These are phyloP conservation scores for Betula pendula DNA, from an alignment of 306 rosid species.

Conservation along the genomic window DNA sequence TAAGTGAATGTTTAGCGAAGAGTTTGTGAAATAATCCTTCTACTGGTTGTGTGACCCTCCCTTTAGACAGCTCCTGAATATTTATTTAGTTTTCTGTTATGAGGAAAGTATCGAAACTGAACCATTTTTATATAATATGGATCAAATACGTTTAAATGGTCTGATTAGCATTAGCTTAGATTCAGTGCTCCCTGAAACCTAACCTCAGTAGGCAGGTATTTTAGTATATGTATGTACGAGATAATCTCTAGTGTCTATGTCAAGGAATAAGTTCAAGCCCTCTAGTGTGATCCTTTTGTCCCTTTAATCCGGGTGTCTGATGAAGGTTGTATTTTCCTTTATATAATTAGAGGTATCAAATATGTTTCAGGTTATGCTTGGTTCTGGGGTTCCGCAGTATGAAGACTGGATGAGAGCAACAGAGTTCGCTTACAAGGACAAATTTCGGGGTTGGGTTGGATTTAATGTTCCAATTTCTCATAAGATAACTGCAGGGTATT, in stretches of 20 bases:
- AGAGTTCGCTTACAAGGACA: constrained; percentile 57
- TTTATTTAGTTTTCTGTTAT: neutral
- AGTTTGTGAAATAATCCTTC: constrained; percentile 4
- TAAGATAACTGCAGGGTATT: constrained; percentile 85
- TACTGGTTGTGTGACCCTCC: neutral
- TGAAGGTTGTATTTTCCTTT: constrained; percentile 7
- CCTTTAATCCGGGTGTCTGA: neutral
- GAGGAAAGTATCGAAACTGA: neutral
- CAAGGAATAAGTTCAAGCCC: neutral
- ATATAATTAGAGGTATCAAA: neutral
- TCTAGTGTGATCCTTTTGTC: constrained; percentile 12
- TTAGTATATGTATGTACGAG: neutral
- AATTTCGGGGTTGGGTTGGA: constrained; percentile 94
- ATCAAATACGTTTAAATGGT: neutral
- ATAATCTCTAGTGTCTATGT: neutral
- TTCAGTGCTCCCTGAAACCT: neutral
- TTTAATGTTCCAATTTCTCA: constrained; percentile 86
- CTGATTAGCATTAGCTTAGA: neutral
- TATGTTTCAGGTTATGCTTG: constrained; percentile 79
- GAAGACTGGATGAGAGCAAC: constrained; percentile 92
- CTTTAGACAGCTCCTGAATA: neutral
- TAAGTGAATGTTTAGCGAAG: constrained; percentile 44
- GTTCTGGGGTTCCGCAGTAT: constrained; percentile 61
- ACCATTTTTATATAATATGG: neutral
- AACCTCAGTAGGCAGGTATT: neutral